Evolutionary conservation across 768 basidiomycete genomes (phyloP).

Genomic region (Agaricus subrufescens): DNA sequence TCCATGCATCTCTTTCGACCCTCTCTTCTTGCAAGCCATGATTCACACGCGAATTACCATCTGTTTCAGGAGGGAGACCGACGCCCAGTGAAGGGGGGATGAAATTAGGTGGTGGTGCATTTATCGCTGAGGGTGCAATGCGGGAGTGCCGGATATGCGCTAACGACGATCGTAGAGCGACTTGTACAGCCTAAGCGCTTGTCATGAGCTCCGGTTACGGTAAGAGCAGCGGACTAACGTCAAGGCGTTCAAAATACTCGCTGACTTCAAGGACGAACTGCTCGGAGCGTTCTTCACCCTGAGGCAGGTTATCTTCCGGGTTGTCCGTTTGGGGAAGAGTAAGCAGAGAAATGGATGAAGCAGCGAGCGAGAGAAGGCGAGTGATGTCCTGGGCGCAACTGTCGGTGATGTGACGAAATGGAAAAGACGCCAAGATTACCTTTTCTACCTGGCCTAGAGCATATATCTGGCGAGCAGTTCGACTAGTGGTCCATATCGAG

Average conservation of each 20-base stretch:
- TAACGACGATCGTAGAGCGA: slow-evolving; percentile 68
- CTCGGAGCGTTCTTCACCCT: slow-evolving; percentile 80
- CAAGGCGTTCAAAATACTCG: slow-evolving; percentile 80
- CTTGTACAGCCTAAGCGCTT: slow-evolving; percentile 60
- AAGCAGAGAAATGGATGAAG: slow-evolving; percentile 73
- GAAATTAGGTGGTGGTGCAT: slow-evolving; percentile 68
- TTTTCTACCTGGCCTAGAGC: slow-evolving; percentile 79
- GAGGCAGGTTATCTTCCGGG: slow-evolving; percentile 62
- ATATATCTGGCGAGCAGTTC: slow-evolving; percentile 78
- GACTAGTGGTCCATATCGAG: slow-evolving; percentile 77
- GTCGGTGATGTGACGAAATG: not conserved
- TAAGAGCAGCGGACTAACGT: slow-evolving; percentile 39
- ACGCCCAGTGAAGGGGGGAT: slow-evolving; percentile 78
- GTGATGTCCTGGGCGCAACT: slow-evolving; percentile 60
- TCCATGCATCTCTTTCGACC: slow-evolving; percentile 74
- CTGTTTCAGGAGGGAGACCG: slow-evolving; percentile 49
- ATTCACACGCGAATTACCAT: slow-evolving; percentile 31
- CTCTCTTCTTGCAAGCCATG: slow-evolving; percentile 77
- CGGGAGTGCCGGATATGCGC: slow-evolving; percentile 79
- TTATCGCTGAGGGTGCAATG: slow-evolving; percentile 85
- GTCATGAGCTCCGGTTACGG: slow-evolving; percentile 4
- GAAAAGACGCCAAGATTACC: slow-evolving; percentile 24
- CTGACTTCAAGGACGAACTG: slow-evolving; percentile 82
- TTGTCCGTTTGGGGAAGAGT: slow-evolving; percentile 81
- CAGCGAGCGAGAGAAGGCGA: slow-evolving; percentile 68